Evolutionary conservation across 352 stramenopile genomes (phyloP), one percentile per base, ranked within the genome.

Genomic region (Peronospora destructor): DNA sequence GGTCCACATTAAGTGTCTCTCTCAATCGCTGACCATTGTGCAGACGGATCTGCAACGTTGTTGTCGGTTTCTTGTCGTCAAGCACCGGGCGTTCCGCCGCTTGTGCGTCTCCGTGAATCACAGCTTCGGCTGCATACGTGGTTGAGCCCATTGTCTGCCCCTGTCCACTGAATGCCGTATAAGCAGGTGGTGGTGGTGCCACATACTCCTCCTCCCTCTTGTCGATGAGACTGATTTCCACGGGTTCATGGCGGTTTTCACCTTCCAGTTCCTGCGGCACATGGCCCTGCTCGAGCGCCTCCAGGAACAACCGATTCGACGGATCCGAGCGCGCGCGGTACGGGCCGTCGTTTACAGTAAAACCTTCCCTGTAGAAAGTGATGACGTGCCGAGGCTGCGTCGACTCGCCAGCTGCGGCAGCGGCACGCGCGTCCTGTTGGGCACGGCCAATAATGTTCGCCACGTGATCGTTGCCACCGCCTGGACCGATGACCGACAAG

Each of bases 31-130:
- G 73, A 42, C 85, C 85, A 59, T 92, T 86, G 56, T 90, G 76
- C 44, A 95, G 68, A 43, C 84, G 83, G 38, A 96, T 84, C 70
- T 95, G 86, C 53, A 96, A 63, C 54, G 78, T 93, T 32, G 86
- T 96, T 53, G 64, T 88, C 11, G 86, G 82, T 46, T 92, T 76
- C 55, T 83, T 84, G 61, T 91, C 80, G 56, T 96, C 86, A 8
- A 94, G 59, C 25, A 89, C 75, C 0, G 84, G 83, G 0, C 66
- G 61, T n/a, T 83, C 61, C 0, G 58, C 61, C 0, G 65, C 21
- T 16, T 62, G 67, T 0, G 57, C 62, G 3, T 58, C 64, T 2
- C 59, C 59, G 5, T 72, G 61, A 19, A 88, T 62, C 39, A 89
- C 73, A 0, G 51, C 66, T 14, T 85, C 79, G 17, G 61, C 50